Conservation (phyloP, 108 stramenopile species). For the Conticribra guillardii region DNA sequence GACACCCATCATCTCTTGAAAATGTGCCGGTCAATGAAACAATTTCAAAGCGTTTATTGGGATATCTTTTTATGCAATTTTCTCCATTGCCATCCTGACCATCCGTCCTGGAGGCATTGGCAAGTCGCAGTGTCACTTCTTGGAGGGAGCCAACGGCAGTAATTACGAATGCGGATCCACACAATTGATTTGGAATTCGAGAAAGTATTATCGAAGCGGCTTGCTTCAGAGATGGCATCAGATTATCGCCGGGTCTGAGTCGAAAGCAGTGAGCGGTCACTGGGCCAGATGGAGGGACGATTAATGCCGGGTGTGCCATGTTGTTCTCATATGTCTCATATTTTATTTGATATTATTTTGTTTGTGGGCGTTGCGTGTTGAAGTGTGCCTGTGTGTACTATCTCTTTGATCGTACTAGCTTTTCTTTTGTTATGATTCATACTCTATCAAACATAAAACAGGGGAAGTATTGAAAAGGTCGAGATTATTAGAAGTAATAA, state of each 20-base stretch:
- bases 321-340: no score
- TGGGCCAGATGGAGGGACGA: constrained; percentile 42
- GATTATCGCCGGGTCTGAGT: constrained; percentile 56
- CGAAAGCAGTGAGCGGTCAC: constrained; percentile 63
- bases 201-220: constrained; percentile 40
- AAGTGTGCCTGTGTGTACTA: no score
- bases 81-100: constrained; percentile 10
- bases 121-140: constrained; percentile 71
- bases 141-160: constrained; percentile 74
- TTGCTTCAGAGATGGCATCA: constrained; percentile 54
- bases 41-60: constrained; percentile 66
- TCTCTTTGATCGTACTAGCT: no score
- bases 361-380: no score
- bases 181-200: constrained; percentile 30
- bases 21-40: constrained; percentile 79
- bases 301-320: no score
- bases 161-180: constrained; percentile 61
- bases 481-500: no score
- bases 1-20: constrained; percentile 51
- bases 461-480: no score
- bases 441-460: no score
- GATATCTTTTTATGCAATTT: constrained; percentile 60
- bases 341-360: no score
- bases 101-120: constrained; percentile 53
- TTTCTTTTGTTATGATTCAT: no score